Base-by-base conservation (phyloP, 2,329 filamentous ascomycete genomes). In the Rhytidhysteron rufulum region DNA sequence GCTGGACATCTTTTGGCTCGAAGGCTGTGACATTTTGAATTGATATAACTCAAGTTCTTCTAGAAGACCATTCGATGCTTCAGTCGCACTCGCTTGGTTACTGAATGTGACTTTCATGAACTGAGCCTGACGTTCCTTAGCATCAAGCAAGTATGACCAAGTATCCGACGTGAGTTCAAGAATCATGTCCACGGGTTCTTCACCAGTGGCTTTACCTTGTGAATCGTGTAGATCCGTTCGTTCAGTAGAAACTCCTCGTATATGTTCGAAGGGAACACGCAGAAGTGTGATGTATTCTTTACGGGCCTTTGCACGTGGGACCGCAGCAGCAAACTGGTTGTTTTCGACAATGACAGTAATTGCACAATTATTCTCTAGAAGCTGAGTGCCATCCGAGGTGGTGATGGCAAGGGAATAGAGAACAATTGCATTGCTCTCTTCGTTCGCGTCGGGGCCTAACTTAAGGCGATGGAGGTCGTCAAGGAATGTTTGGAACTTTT, bases 401-500 rank as follows among this genome's bases (percentile, higher is more conserved):
- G 35, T n/a, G 4, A 63, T 22, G 2, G 48, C 49, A 4, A 59
- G 41, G 6, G 55, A 44, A 31, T 53, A 60, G 8, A 57, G 34
- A 6, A 58, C 45, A 10, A 37, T 39, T 3, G 50, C 27, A 3
- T 57, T 51, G 13, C 33, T 35, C 4, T 33, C 30, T 2, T 4
- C 41, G 18, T 13, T 46, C 10, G 22, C 44, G 24, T 7, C 8
- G n/a, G 37, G n/a, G 2, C 56, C 37, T 4, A 47, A 25, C 18
- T 44, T 32, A 13, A 61, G 32, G 4, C 40, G 38, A n/a, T 39
- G 40, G 13, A 62, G 36, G 3, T 39, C 40, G 20, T 65, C 56
- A 16, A 64, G 41, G 25, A 56, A 63, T 3, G 25, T 36, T 22
- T 62, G 55, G 16, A 63, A 62, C 4, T 49, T 30, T 5, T 33